Percentiles rank a stretch among this genome's conserved stretches.
These are phyloP conservation scores for Betula pendula DNA, from an alignment of 306 rosid genomes.

Conservation along the genomic window DNA sequence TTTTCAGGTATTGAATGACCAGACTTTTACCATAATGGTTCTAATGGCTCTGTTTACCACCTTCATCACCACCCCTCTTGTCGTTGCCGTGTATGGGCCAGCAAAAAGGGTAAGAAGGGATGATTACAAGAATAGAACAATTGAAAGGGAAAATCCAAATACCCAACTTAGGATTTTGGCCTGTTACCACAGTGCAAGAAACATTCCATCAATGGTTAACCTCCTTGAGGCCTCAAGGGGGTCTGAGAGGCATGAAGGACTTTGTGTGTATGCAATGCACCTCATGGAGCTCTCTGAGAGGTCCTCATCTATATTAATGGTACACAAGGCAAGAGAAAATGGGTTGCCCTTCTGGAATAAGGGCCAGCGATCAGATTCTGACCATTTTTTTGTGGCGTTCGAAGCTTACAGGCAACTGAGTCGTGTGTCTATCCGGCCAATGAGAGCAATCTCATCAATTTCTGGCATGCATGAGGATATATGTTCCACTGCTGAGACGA, in stretches of 20 bases:
- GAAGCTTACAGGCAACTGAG: constrained; percentile 73
- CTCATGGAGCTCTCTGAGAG: constrained; percentile 85
- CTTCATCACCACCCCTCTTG: constrained; percentile 79
- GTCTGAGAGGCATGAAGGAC: constrained; percentile 47
- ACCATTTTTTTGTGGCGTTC: constrained; percentile 59
- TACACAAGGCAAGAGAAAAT: constrained; percentile 68
- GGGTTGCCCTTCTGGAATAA: constrained; percentile 82
- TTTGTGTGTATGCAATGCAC: constrained; percentile 80
- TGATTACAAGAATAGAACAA: constrained; percentile 60
- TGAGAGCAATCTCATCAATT: constrained; percentile 78
- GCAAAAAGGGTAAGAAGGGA: constrained; percentile 42
- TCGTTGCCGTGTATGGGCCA: constrained; percentile 59
- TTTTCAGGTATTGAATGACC: constrained; percentile 87
- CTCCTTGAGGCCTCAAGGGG: constrained; percentile 84
- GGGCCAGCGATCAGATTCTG: constrained; percentile 37
- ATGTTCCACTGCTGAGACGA: constrained; percentile 66
- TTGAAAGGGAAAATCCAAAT: constrained; percentile 52
- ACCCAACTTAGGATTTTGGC: constrained; percentile 64
- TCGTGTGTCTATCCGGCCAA: constrained; percentile 65
- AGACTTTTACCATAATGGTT: constrained; percentile 89
- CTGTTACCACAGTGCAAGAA: constrained; percentile 66
- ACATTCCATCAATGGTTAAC: constrained; percentile 70
- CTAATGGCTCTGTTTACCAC: constrained; percentile 91
- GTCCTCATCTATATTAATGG: constrained; percentile 80
- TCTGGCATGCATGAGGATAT: constrained; percentile 75